Evolutionary conservation across 768 basidiomycete species (phyloP).

Genomic region (Russula ochroleuca): DNA sequence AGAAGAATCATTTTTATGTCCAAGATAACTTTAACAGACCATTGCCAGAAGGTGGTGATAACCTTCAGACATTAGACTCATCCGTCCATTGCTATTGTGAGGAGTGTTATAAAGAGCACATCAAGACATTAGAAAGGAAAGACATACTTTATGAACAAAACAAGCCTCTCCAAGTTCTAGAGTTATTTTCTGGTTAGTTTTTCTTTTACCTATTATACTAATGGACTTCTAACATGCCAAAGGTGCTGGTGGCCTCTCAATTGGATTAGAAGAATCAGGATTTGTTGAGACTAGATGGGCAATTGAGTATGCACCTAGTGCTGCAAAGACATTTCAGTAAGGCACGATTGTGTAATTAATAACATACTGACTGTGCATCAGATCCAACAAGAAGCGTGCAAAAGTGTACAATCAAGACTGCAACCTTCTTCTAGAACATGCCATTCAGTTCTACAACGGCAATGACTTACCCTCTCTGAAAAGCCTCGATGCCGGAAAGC

Average conservation of each 20-base stretch:
- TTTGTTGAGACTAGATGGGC: constrained; percentile 66
- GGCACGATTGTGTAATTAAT: constrained; percentile 16
- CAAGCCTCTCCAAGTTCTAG: constrained; percentile 52
- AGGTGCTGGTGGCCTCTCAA: constrained; percentile 75
- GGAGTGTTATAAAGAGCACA: constrained; percentile 39
- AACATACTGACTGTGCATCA: constrained; percentile 31
- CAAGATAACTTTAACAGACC: constrained; percentile 2
- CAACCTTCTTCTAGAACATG: constrained; percentile 55
- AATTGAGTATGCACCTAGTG: constrained; percentile 59
- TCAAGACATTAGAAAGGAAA: constrained; percentile 32
- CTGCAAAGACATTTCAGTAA: constrained; percentile 61
- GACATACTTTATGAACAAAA: constrained; percentile 36
- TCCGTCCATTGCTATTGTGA: constrained; percentile 39
- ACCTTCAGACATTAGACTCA: constrained; percentile 2
- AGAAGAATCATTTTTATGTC: constrained; percentile 49
- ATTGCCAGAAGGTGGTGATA: background rate
- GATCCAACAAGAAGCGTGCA: constrained; percentile 57
- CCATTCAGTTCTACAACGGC: constrained; percentile 46
- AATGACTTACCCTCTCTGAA: constrained; percentile 39
- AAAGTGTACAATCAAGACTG: constrained; percentile 63
- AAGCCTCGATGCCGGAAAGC: constrained; percentile 39
- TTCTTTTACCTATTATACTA: background rate
- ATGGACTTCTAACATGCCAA: background rate
- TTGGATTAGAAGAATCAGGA: constrained; percentile 57
- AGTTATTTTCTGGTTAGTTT: constrained; percentile 59